Evolutionary conservation across 768 basidiomycete genomes (phyloP), one percentile per base, ranked within the genome.

Genomic region (Phylloporus sp.): DNA sequence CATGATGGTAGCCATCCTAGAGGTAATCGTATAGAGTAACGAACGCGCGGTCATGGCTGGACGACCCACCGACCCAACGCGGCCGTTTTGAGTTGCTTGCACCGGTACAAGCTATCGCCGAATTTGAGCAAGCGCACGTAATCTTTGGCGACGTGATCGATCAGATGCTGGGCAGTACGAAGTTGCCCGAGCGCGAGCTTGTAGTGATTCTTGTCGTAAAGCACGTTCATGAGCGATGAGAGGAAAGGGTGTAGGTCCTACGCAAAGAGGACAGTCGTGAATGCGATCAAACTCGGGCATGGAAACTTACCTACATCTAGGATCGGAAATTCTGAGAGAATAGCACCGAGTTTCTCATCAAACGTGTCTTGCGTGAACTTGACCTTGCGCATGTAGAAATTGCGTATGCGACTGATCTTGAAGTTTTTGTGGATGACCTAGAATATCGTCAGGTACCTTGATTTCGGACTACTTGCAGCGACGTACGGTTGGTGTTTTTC

Each of bases 161-260:
- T 96, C 41, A 99, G 75, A 79, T 99, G 96, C 31, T 87, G 78
- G 2, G 90, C 90, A 1, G 96, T 99, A 54, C 95, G 86, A 49
- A 99, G 81, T 64, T 99, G 96, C 49, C 96, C 95, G 35, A 99
- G 75, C 4, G 96, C 96, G 42, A 99, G 87, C 71, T 98, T 98
- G 81, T 97, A 97, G 65, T 99, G 95, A 64, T 97, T 97, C 73
- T 98, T 98, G 78, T 99, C 96, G 69, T 99, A 99, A 33, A 99
- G 79, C 14, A 99, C 96, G 69, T 99, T 99, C 79, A 99, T 83
- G 15, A 99, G 76, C 3, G 93, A 94, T 2, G 91, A 79, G 15
- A 98, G 75, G 75, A 98, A 99, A 2, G 96, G 96, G 66, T 99
- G 96, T 9, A 99, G 76, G 64, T 98, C 95, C 76, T 81, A 60